Base-by-base conservation (phyloP, 2,329 filamentous ascomycete species). In the Massarina eburnea region DNA sequence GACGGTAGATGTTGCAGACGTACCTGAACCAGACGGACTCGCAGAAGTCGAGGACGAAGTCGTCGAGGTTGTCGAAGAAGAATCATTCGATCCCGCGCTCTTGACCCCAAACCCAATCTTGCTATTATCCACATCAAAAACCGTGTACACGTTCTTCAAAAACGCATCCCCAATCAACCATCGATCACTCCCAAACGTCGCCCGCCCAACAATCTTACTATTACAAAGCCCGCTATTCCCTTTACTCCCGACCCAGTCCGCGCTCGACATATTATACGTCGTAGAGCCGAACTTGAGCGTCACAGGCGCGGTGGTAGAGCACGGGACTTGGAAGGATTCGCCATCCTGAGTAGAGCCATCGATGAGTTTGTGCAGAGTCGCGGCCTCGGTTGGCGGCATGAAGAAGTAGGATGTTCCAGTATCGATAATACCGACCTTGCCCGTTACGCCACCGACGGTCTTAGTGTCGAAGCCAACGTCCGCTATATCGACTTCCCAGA, bases 91-190 rank as follows among this genome's bases (percentile, higher is more conserved):
- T n/a, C n/a, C n/a, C n/a, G 26, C 49, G n/a, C 43, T 41, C 54
- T 64, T 63, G 12, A 61, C 56, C 0, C 68, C 70, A 33, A 73
- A 62, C 4, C 85, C 87, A 53, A 91, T 81, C 41, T 79, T 80
- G 34, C 68, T 71, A 53, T 83, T 63, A 51, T 92, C 89, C 42
- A 81, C 82, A 66, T 96, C 91, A 65, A 95, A 95, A 19, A 94
- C 85, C 1, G 83, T 77, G 64, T 95, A 95, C 14, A 95, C 90
- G 57, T 95, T 95, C 74, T 95, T 95, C 50, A 96, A 72, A 59
- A 95, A 95, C 1, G 86, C 82, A 55, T 91, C 90, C 2, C 91
- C 91, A 1, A 95, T 71, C n/a, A 96, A 76, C 89, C 90, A 95
- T 21, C 83, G 71, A 26, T 73, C 64, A 58, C 57, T 76, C 1